These are phyloP conservation scores for Hygrocybe coccinea DNA, from an alignment of 768 basidiomycete species.

Conservation along the genomic window DNA sequence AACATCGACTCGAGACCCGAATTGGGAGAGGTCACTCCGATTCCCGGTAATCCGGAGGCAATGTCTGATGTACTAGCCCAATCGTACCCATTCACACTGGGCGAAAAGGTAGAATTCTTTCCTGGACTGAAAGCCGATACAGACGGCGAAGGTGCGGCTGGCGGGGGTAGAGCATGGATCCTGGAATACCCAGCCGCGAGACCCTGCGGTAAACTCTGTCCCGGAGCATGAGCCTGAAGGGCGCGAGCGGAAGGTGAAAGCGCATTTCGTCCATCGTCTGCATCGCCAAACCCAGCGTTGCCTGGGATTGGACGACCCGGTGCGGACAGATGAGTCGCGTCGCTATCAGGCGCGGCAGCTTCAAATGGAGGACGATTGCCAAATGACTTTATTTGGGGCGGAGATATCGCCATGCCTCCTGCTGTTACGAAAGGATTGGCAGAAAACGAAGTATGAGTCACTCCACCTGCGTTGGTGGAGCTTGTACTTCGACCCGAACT, in stretches of 20 bases:
- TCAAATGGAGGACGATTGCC: neutral
- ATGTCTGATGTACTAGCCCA: neutral
- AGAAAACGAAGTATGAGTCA: neutral
- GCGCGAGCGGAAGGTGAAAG: constrained; percentile 70
- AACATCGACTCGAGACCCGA: constrained; percentile 47
- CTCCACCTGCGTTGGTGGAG: neutral
- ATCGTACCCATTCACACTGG: neutral
- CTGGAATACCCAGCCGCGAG: constrained; percentile 87
- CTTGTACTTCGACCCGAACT: neutral
- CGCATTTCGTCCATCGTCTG: constrained; percentile 4
- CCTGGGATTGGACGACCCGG: neutral
- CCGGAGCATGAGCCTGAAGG: constrained; percentile 81
- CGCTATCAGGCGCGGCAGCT: neutral
- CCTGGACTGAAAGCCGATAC: constrained; percentile 18
- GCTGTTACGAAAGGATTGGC: neutral
- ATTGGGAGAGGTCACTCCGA: constrained; percentile 1
- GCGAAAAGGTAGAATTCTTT: neutral
- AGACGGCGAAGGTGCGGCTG: constrained; percentile 34
- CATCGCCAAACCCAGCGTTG: constrained; percentile 8
- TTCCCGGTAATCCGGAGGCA: neutral
- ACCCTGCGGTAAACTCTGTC: constrained; percentile 87
- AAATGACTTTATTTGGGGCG: neutral
- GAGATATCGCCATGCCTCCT: constrained; percentile 1
- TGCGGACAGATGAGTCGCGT: neutral
- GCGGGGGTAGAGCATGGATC: constrained; percentile 65